These are phyloP conservation scores for Ustilago cynodontis DNA, from an alignment of 1,284 basidiomycete genomes.

Conservation along the genomic window DNA sequence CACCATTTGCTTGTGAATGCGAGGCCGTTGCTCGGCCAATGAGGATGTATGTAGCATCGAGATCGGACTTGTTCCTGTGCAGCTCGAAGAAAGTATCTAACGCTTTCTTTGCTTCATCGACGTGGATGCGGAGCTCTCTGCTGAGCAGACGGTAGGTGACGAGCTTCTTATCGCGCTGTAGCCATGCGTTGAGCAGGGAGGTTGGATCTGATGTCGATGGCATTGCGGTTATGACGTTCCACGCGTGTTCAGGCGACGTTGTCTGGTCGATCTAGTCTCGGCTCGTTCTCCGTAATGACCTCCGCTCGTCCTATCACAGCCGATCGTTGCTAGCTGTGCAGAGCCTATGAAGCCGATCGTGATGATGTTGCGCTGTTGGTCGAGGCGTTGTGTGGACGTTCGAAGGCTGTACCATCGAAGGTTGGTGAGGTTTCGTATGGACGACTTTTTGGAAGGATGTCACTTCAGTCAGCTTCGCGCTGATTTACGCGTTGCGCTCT, in stretches of 20 bases:
- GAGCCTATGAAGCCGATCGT: neutral
- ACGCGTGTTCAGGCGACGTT: neutral
- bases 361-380: neutral
- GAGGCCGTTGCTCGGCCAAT: conserved; percentile 22
- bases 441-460: conserved; percentile 8
- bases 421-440: neutral
- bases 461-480: conserved; percentile 18
- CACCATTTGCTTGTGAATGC: neutral
- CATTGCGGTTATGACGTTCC: conserved; percentile 12
- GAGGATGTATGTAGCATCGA: conserved; percentile 46
- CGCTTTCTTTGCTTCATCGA: conserved; percentile 52
- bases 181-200: conserved; percentile 47
- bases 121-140: conserved; percentile 53
- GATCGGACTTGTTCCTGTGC: conserved; percentile 24
- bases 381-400: neutral
- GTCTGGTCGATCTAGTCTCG: neutral
- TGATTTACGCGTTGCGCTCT: conserved; percentile 33
- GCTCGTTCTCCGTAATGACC: neutral
- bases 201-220: conserved; percentile 26
- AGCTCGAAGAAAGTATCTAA: conserved; percentile 41
- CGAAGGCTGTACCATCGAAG: too few species aligned
- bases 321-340: neutral
- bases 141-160: conserved; percentile 61
- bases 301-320: neutral
- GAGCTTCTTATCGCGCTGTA: conserved; percentile 57